phyloP scores from a whole-genome alignment of 805 yeast species.

The Peterozyma xylosa region DNA sequence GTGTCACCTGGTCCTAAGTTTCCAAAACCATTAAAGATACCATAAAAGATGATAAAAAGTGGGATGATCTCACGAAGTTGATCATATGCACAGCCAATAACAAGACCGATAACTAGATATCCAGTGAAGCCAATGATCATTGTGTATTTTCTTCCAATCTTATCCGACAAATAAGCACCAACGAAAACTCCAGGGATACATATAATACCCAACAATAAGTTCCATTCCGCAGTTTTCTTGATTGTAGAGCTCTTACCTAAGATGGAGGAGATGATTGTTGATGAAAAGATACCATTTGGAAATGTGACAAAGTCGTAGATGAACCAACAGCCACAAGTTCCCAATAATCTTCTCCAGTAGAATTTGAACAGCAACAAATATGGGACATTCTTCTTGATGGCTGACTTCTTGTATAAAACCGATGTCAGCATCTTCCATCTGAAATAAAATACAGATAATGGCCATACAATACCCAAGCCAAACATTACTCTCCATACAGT shows the following conservation, averaged over 20 bases:
- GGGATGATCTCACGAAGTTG: constrained; percentile 50
- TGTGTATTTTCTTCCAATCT: constrained; percentile 64
- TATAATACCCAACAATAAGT: constrained; percentile 52
- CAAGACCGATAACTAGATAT: constrained; percentile 62
- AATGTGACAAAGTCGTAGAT: constrained; percentile 75
- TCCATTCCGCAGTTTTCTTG: constrained; percentile 66
- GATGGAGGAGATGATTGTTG: constrained; percentile 51
- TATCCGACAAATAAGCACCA: constrained; percentile 61
- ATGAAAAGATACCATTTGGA: constrained; percentile 69
- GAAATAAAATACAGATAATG: constrained; percentile 64
- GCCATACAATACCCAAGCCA: constrained; percentile 62
- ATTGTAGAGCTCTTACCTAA: constrained; percentile 32
- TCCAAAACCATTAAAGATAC: constrained; percentile 62
- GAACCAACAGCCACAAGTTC: constrained; percentile 74
- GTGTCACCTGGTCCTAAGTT: constrained; percentile 76
- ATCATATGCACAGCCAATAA: constrained; percentile 58
- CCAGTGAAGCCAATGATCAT: constrained; percentile 66
- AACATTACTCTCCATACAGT: constrained; percentile 68
- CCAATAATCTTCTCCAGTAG: constrained; percentile 63
- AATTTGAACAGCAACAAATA: constrained; percentile 53
- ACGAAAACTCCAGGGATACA: constrained; percentile 67
- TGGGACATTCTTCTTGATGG: constrained; percentile 51
- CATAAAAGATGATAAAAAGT: constrained; percentile 65
- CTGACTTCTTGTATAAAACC: constrained; percentile 53
- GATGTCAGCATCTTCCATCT: constrained; percentile 65